Conservation (phyloP, 495 filamentous ascomycete species). For the Podospora tetraspora region DNA sequence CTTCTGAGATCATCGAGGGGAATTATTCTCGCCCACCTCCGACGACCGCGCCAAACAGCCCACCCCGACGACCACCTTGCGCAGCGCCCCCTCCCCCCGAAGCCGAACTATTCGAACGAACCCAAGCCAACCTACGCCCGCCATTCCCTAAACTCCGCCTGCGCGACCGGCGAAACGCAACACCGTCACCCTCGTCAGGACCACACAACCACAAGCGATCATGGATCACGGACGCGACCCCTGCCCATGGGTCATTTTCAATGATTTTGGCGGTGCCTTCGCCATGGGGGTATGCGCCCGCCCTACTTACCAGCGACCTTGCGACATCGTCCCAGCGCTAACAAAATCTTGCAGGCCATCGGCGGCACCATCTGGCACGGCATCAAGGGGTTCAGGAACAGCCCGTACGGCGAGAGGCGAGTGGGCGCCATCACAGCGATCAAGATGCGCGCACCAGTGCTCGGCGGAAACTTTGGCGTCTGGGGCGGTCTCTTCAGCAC, state of each 20-base stretch:
- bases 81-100: constrained; percentile 1
- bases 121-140: neutral
- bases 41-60: constrained; percentile 10
- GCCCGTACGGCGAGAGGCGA: constrained; percentile 82
- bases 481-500: constrained; percentile 95
- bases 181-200: neutral
- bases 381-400: constrained; percentile 91
- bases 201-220: constrained; percentile 26
- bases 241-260: constrained; percentile 93
- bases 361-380: constrained; percentile 97
- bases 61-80: constrained; percentile 5
- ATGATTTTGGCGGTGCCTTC: constrained; percentile 96
- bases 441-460: constrained; percentile 90
- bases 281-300: constrained; percentile 78
- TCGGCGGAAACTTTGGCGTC: constrained; percentile 91
- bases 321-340: neutral
- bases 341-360: constrained; percentile 53
- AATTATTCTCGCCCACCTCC: neutral
- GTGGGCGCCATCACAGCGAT: constrained; percentile 96
- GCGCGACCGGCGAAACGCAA: neutral
- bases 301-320: neutral
- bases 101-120: neutral
- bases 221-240: constrained; percentile 86
- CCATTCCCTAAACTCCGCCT: neutral
- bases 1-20: constrained; percentile 21